A percentile compares a stretch with the other conserved stretches of the same genome.
Evolutionary conservation across 2,329 filamentous ascomycete species (phyloP).

Genomic region (Chrysoporthe austroafricana): DNA sequence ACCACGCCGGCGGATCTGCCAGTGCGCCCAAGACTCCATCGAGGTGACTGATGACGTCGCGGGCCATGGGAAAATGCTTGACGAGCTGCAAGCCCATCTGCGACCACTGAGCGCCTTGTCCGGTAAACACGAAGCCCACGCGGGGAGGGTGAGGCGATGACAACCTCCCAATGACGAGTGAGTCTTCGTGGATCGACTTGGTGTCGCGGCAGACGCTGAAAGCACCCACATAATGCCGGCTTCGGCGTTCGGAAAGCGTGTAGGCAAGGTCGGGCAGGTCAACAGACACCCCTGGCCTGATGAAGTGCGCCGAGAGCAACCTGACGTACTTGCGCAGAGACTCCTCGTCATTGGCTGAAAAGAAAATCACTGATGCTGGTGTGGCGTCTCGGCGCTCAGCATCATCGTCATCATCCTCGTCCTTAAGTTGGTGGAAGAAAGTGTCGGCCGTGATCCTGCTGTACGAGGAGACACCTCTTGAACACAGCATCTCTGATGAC

Average conservation of each 20-base stretch:
- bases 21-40: background rate
- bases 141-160: background rate
- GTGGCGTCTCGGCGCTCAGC: background rate
- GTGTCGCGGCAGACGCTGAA: no score
- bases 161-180: no score
- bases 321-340: background rate
- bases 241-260: constrained; percentile 29
- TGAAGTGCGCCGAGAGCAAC: background rate
- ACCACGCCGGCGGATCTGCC: background rate
- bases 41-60: background rate
- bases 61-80: constrained; percentile 36
- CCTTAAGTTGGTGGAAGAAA: background rate
- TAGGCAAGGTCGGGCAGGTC: constrained; percentile 27
- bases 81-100: background rate
- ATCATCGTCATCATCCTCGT: background rate
- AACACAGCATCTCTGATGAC: background rate
- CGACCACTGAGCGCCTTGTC: constrained; percentile 38
- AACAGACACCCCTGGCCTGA: background rate
- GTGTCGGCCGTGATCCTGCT: background rate
- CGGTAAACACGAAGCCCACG: constrained; percentile 46
- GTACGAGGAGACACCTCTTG: constrained; percentile 19
- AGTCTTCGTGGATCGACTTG: no score
- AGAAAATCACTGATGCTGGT: background rate
- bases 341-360: background rate
- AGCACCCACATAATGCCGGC: no score